Base-by-base conservation (phyloP, 352 stramenopile genomes). In the Pythium periplocum region DNA sequence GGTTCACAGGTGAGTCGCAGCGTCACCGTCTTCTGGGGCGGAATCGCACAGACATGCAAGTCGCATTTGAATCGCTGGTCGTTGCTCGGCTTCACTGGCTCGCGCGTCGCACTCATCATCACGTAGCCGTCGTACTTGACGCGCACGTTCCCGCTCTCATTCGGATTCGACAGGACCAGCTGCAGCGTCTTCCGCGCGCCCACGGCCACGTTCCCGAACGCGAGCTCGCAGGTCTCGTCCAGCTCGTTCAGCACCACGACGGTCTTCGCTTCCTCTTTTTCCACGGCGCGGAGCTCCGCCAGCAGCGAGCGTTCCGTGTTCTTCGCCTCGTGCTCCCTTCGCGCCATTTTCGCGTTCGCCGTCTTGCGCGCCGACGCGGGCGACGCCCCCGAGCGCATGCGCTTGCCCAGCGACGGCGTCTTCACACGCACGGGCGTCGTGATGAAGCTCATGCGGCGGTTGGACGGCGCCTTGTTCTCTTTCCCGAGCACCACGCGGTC, bases 101-200 rank as follows among this genome's bases (percentile, higher is more conserved):
- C 55, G 32, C 42, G 47, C 42, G 59, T 62, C 9, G 44, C 58
- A 6, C 38, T 64, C n/a, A 66, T 45, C 12, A 89, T 61, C 2
- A 57, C 17, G 58, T 83, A 86, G 6, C 81, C 78, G 56, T 89
- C 78, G 46, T 86, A 86, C 47, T 88, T 84, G 43, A 93, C 59
- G 26, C 77, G 72, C 6, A 73, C 78, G 48, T 80, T 83, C 30
- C 74, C 70, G 30, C 68, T 34, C 17, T 86, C 74, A 53, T 67
- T 86, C 5, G 79, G 59, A 38, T 93, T 93, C 53, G 64, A 46
- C 12, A 93, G 55, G 4, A 56, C 79, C 30, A 93, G 55, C 48
- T 70, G 55, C 35, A 81, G 45, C 17, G 59, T 86, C 33, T 70
- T 78, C 26, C 58, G 59, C n/a, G 78, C 61, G 11, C 75, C 75